Base-by-base conservation (phyloP, 2,329 filamentous ascomycete species). In the Botrytis tulipae region DNA sequence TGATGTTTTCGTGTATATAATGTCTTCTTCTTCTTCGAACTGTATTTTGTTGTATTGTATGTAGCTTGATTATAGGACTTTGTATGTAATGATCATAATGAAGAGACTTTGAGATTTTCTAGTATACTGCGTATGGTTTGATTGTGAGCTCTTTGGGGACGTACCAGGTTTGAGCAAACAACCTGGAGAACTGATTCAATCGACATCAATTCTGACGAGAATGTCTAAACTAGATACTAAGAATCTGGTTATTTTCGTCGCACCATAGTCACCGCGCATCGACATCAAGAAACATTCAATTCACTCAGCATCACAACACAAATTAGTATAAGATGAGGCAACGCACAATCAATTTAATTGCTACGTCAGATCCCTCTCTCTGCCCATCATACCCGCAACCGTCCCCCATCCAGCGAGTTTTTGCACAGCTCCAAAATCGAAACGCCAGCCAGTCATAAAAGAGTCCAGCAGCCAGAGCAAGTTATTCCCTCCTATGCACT, bases 381-480 rank as follows among this genome's bases (percentile, higher is more conserved):
- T 69, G 40, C 10, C 61, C 29, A 51, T 35, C 37, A 59, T 44
- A 44, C 48, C 48, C 48, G n/a, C 48, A 57, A 32, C 66, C 48
- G n/a, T 57, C 48, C 66, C 40, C 22, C 25, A 32, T 57, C 51
- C 51, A 57, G 63, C 63, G n/a, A 69, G 37, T 48, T 32, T 57
- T 57, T 57, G 51, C n/a, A 18, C 51, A 59, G 66, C 48, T 69
- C 54, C 60, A 57, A 22, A 40, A 51, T 54, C 54, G 66, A 69
- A 69, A 69, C 66, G 66, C 66, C 66, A 69, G 66, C 66, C 48
- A 69, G 66, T 37, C 66, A 69, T 32, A 32, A 57, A 68, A 57
- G 35, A 57, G 66, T 68, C 48, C 48, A 69, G 48, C 48, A 69
- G 66, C 66, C 66, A 42, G 37, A 69, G 66, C 48, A 69, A 69